Percentiles rank a stretch among this genome's conserved stretches.
Evolutionary conservation across 176 grass and related monocot species (phyloP).

Genomic region (Oryza nivara): DNA sequence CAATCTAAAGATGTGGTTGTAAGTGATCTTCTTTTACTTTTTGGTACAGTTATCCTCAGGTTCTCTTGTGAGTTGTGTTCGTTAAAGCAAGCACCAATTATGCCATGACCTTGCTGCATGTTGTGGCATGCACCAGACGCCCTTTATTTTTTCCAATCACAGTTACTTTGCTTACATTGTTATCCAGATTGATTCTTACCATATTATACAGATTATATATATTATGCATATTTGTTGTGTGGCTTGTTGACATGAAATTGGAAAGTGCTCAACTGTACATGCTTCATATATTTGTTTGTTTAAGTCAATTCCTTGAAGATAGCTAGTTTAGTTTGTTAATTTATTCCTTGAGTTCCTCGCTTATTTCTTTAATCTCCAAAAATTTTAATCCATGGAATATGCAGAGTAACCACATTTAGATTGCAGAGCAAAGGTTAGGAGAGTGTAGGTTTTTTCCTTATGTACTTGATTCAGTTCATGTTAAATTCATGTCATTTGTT

Average conservation of each 20-base stretch:
- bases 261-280: background rate
- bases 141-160: constrained; percentile 14
- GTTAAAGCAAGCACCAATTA: constrained; percentile 8
- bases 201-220: constrained; percentile 5
- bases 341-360: background rate
- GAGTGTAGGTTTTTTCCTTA: background rate
- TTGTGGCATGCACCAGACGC: constrained; percentile 14
- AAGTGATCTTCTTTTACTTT: constrained; percentile 40
- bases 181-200: background rate
- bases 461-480: background rate
- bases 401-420: background rate
- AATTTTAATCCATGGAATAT: background rate
- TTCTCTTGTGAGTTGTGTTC: constrained; percentile 10
- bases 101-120: background rate
- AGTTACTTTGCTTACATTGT: constrained; percentile 17
- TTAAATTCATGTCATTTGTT: constrained; percentile 15
- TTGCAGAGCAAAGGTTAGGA: background rate
- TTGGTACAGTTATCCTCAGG: background rate
- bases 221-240: constrained; percentile 14
- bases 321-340: constrained; percentile 6
- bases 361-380: constrained; percentile 1
- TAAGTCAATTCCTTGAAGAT: background rate
- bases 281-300: constrained; percentile 3
- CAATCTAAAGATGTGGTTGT: constrained; percentile 64
- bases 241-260: background rate